Conservation (phyloP, 176 grass and related monocot species). For the Eremochloa ophiuroides region DNA sequence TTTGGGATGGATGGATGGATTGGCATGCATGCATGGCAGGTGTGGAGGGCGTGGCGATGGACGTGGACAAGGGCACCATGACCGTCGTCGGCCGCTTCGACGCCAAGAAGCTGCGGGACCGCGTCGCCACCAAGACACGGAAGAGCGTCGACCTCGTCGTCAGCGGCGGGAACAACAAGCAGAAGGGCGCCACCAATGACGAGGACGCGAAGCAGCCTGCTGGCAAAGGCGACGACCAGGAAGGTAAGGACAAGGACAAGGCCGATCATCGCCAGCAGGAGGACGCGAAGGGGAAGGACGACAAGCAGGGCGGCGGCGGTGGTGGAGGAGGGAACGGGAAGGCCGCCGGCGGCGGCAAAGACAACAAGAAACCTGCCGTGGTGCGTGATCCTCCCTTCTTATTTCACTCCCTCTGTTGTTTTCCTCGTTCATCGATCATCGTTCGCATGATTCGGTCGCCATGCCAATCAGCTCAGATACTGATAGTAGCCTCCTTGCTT, state of each 20-base stretch:
- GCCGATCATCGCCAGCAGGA: background rate
- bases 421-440: background rate
- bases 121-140: slow-evolving; percentile 54
- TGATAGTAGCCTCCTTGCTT: too few relatives aligned
- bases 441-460: background rate
- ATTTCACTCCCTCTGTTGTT: too few relatives aligned
- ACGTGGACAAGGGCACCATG: slow-evolving; percentile 49
- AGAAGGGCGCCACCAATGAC: background rate
- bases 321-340: slow-evolving; percentile 16
- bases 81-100: slow-evolving; percentile 72
- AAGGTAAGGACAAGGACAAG: background rate
- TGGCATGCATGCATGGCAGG: slow-evolving; percentile 45
- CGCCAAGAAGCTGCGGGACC: slow-evolving; percentile 64
- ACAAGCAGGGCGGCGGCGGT: background rate
- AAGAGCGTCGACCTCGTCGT: slow-evolving; percentile 69
- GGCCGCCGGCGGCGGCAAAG: slow-evolving; percentile 37
- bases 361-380: slow-evolving; percentile 27
- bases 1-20: too few relatives aligned
- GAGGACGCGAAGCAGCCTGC: slow-evolving; percentile 17
- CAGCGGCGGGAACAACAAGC: background rate
- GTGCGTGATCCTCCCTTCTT: background rate
- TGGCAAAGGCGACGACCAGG: background rate
- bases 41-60: slow-evolving; percentile 71
- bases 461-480: too few relatives aligned
- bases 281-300: background rate